Base-by-base conservation (phyloP, 192 early-diverging fungal species). In the Linderina pennispora region DNA sequence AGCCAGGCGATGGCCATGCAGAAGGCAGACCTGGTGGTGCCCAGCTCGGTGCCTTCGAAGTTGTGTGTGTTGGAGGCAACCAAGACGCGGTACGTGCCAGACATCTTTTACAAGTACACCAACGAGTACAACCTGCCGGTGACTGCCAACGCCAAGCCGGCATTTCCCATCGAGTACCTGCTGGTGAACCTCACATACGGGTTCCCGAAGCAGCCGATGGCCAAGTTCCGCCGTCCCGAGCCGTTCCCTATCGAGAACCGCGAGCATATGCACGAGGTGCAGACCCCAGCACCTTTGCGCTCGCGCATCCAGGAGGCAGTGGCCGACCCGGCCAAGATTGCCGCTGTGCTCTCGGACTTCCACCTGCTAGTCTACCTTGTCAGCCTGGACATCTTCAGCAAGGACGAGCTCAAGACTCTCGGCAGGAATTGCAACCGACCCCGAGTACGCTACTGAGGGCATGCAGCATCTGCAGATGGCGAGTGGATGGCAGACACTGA, bases 111-210 rank as follows among this genome's bases (percentile, higher is more conserved):
- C 77, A 87, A 86, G 61, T 93, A 89, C 64, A 91, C 83, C 55
- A 99, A 99, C 77, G 80, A 95, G 58, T 99, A 99, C 68, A 83
- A 83, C 15, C 60, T 92, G 9, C 62, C 81, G 25, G 94, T 97
- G 4, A 78, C 91, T 43, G 80, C 91, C 37, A 78, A 85, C 21
- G 94, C 96, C 16, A 93, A 94, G 53, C 94, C 94, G 0, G 87
- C 91, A 3, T 99, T 97, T 55, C 96, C 96, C 0, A 85, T 97
- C 1, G 94, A 99, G 49, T 97, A 99, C 53, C 78, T 99, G 16
- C 70, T 99, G 22, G 87, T 97, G 18, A 96, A 92, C 48, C 54
- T 87, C 8, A 92, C 94, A 4, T 80, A 94, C 42, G 97, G 97
- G 2, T 96, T 92, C 62, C 97, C 97, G 14, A 72, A 80, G 39